Evolutionary conservation across 805 yeast species (phyloP).

Genomic region (Komagataella kurtzmanii): DNA sequence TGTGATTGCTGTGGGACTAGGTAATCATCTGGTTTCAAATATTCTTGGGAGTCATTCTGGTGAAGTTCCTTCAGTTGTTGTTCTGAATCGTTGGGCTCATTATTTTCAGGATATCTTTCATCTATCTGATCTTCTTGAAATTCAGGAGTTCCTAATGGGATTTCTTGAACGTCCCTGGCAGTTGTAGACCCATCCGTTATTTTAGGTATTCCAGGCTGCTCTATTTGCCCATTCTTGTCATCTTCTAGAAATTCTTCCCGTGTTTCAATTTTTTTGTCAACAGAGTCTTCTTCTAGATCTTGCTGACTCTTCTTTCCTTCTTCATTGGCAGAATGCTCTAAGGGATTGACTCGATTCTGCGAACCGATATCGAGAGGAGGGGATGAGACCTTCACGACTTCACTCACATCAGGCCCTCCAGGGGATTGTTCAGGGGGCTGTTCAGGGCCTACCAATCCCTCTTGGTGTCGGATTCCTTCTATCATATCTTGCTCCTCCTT

Average conservation of each 20-base stretch:
- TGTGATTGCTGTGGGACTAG: neutral
- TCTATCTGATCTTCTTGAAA: neutral
- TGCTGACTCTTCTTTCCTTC: neutral
- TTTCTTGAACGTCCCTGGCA: neutral
- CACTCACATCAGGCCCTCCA: neutral
- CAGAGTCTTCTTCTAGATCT: neutral
- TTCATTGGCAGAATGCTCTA: neutral
- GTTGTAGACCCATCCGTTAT: neutral
- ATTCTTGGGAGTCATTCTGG: neutral
- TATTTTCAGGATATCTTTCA: neutral
- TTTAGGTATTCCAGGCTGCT: neutral
- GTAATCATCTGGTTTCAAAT: neutral
- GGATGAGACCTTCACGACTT: neutral
- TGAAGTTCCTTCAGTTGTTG: neutral
- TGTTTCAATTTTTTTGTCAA: neutral
- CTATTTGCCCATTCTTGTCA: neutral
- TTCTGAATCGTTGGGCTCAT: neutral
- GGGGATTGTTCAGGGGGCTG: neutral
- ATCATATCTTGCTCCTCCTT: neutral
- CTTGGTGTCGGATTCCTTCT: neutral
- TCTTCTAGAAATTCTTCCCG: neutral
- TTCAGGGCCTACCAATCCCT: neutral
- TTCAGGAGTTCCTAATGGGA: neutral
- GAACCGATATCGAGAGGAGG: neutral
- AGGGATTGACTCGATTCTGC: neutral